These are phyloP conservation scores for Dendrothele bispora DNA, from an alignment of 768 basidiomycete genomes.

Conservation along the genomic window DNA sequence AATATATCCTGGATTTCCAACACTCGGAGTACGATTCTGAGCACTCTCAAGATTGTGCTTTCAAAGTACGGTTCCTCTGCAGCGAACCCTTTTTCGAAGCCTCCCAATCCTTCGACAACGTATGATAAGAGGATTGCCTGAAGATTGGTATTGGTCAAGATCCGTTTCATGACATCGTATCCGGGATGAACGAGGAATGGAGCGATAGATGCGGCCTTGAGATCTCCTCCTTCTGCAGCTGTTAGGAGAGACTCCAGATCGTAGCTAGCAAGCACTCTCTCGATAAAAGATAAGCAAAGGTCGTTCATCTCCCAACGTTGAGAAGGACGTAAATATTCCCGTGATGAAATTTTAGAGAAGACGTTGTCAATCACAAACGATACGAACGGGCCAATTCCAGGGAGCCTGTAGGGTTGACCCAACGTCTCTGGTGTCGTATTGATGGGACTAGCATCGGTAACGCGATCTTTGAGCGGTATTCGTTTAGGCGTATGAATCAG, in stretches of 20 bases:
- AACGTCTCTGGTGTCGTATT: constrained; percentile 80
- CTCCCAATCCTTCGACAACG: constrained; percentile 76
- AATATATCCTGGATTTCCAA: constrained; percentile 88
- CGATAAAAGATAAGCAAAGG: constrained; percentile 80
- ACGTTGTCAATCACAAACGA: constrained; percentile 91
- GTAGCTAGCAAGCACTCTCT: constrained; percentile 79
- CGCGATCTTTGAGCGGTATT: constrained; percentile 56
- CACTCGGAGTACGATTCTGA: constrained; percentile 79
- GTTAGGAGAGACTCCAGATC: constrained; percentile 73
- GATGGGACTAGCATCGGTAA: constrained; percentile 55
- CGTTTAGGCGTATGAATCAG: constrained; percentile 84
- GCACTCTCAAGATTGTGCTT: constrained; percentile 73
- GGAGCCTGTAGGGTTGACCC: constrained; percentile 77
- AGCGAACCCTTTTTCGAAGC: constrained; percentile 69
- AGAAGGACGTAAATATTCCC: constrained; percentile 72
- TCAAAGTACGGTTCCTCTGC: constrained; percentile 72
- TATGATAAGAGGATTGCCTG: constrained; percentile 77
- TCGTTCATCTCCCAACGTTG: constrained; percentile 91
- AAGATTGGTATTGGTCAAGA: constrained; percentile 71
- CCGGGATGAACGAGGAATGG: constrained; percentile 78
- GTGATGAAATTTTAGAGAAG: constrained; percentile 69
- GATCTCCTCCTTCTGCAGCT: constrained; percentile 49
- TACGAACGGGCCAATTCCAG: constrained; percentile 80
- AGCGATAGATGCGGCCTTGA: constrained; percentile 52
- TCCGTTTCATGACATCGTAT: constrained; percentile 77